A percentile compares a stretch with the other conserved stretches of the same genome.
phyloP scores from a whole-genome alignment of 176 grass and related monocot species.

The Aegilops umbellulata region DNA sequence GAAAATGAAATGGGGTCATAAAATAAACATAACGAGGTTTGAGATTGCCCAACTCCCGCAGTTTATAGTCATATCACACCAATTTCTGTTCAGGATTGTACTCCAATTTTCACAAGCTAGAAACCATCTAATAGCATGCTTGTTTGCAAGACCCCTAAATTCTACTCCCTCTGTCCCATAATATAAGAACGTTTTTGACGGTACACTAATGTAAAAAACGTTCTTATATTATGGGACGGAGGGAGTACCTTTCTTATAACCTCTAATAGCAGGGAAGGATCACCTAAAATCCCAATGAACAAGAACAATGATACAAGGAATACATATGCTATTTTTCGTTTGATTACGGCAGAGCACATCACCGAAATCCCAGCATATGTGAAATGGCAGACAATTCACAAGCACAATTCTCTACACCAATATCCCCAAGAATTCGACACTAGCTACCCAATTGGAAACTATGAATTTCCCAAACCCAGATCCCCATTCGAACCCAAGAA shows the following conservation, averaged over 20 bases:
- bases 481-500: conserved; percentile 9
- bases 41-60: neutral
- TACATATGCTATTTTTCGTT: neutral
- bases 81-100: neutral
- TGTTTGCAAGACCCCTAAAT: too few relatives aligned
- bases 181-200: too few relatives aligned
- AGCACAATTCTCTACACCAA: too few relatives aligned
- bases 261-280: neutral
- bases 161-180: too few relatives aligned
- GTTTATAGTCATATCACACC: neutral
- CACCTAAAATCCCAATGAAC: neutral
- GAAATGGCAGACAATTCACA: too few relatives aligned
- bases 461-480: conserved; percentile 6
- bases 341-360: conserved; percentile 6
- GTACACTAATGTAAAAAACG: too few relatives aligned
- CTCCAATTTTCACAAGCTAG: neutral
- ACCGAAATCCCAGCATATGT: too few relatives aligned
- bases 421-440: too few relatives aligned
- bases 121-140: neutral
- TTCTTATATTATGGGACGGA: too few relatives aligned
- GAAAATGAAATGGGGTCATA: neutral
- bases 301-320: neutral
- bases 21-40: neutral
- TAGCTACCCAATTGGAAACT: neutral
- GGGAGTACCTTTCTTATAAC: too few relatives aligned